These are phyloP conservation scores for Solanum chaucha DNA, from an alignment of 257 asterid species.

Conservation along the genomic window DNA sequence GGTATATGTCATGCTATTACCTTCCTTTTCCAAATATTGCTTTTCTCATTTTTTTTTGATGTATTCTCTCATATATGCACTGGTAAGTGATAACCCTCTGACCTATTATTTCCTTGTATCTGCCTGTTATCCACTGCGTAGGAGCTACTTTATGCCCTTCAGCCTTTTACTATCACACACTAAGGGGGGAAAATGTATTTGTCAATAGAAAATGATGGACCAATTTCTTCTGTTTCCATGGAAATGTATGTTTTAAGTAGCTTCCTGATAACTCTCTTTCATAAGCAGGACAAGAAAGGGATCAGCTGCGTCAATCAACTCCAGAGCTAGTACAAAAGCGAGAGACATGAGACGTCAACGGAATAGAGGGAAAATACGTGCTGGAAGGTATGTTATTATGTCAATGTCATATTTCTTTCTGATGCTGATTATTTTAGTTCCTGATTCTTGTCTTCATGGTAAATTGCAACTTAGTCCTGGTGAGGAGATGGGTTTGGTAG, in stretches of 20 bases:
- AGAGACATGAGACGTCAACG: conserved; percentile 66
- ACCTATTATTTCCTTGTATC: not conserved
- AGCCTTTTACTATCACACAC: not conserved
- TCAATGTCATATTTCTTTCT: not conserved
- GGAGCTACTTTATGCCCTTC: not conserved
- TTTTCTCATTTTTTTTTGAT: not conserved
- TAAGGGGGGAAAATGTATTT: not conserved
- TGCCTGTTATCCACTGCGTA: not conserved
- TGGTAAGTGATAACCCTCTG: not conserved
- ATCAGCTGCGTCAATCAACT: conserved; percentile 49
- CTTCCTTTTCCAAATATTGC: not conserved
- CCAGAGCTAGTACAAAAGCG: conserved; percentile 49
- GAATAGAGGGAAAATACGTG: conserved; percentile 86
- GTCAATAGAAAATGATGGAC: not conserved
- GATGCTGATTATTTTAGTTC: not conserved
- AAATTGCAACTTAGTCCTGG: conserved; percentile 49
- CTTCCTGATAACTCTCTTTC: conserved; percentile 1
- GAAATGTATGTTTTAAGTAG: not conserved
- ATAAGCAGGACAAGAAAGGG: conserved; percentile 64
- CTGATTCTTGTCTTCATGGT: not conserved
- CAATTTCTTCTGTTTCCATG: not conserved
- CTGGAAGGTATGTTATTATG: conserved; percentile 68
- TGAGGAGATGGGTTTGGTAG: conserved; percentile 84
- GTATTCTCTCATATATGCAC: not conserved
- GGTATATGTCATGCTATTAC: not conserved